Evolutionary conservation across 441 rosid genomes (phyloP).

Genomic region (Metrosideros polymorpha): DNA sequence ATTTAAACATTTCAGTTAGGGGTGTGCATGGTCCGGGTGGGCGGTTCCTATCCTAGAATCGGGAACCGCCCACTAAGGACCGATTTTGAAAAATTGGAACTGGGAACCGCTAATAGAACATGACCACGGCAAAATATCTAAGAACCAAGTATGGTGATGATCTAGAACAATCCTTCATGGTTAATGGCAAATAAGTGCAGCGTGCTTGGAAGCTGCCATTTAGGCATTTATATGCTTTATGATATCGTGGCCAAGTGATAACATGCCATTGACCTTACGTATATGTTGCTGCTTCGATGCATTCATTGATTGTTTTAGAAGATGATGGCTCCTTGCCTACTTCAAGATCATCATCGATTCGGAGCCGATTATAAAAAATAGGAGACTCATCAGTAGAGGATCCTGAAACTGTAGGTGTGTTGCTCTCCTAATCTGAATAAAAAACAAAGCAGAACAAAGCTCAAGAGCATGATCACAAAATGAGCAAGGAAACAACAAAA

Average conservation of each 20-base stretch:
- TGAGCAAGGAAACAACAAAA: no score
- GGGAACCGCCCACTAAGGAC: no score
- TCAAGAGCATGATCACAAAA: no score
- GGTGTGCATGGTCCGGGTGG: no score
- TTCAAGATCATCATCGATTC: conserved; percentile 37
- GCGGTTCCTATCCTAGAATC: no score
- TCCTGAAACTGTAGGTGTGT: conserved; percentile 38
- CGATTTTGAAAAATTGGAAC: no score
- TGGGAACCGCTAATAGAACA: neutral
- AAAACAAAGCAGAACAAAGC: no score
- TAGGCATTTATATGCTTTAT: neutral
- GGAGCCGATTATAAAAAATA: conserved; percentile 35
- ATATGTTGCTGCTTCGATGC: neutral
- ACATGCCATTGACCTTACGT: neutral
- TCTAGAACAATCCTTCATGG: neutral
- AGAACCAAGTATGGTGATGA: neutral
- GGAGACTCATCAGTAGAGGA: conserved; percentile 36
- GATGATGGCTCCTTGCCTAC: conserved; percentile 36
- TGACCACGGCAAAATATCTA: neutral
- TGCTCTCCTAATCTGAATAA: no score
- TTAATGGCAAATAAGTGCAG: neutral
- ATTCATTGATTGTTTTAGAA: conserved; percentile 24
- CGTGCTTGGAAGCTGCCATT: neutral
- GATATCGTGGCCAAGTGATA: neutral
- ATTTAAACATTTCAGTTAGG: neutral